These are phyloP conservation scores for Andrographis paniculata DNA, from an alignment of 305 asterid genomes.

Conservation along the genomic window DNA sequence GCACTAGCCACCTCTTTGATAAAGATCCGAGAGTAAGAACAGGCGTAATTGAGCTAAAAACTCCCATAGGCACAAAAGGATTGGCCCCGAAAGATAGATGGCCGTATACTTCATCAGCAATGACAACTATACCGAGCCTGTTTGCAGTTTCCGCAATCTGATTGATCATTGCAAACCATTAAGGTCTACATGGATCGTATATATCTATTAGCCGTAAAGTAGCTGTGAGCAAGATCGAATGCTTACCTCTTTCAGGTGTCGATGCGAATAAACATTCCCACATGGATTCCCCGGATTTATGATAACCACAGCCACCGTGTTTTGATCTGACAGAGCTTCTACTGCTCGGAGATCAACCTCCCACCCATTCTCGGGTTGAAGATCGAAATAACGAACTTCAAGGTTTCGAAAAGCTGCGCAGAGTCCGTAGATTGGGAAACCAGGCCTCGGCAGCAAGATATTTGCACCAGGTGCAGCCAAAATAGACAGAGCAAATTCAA, in stretches of 20 bases:
- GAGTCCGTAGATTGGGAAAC: slow-evolving; percentile 74
- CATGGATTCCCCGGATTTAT: slow-evolving; percentile 92
- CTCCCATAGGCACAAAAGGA: slow-evolving; percentile 69
- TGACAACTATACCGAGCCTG: slow-evolving; percentile 40
- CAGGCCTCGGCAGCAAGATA: slow-evolving; percentile 73
- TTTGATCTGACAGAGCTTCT: slow-evolving; percentile 50
- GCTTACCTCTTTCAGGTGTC: slow-evolving; percentile 55
- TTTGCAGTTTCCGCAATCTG: slow-evolving; percentile 62
- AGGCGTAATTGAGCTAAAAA: slow-evolving; percentile 47
- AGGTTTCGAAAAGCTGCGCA: slow-evolving; percentile 51
- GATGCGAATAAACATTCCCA: slow-evolving; percentile 65
- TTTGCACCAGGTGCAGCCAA: slow-evolving; percentile 69
- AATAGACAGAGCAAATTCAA: slow-evolving; percentile 43
- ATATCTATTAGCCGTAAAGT: too few relatives aligned
- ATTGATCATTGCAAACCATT: too few relatives aligned
- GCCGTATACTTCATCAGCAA: slow-evolving; percentile 77
- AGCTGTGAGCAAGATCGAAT: neutral
- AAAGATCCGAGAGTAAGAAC: slow-evolving; percentile 72
- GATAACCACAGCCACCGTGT: slow-evolving; percentile 63
- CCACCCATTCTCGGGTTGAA: slow-evolving; percentile 59
- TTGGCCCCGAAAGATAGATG: slow-evolving; percentile 58
- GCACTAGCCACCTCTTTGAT: slow-evolving; percentile 83
- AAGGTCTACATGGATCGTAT: too few relatives aligned
- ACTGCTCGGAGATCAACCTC: slow-evolving; percentile 67
- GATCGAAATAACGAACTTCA: slow-evolving; percentile 67